These are phyloP conservation scores for Abrus pulchellus DNA, from an alignment of 306 rosid genomes.

Conservation along the genomic window DNA sequence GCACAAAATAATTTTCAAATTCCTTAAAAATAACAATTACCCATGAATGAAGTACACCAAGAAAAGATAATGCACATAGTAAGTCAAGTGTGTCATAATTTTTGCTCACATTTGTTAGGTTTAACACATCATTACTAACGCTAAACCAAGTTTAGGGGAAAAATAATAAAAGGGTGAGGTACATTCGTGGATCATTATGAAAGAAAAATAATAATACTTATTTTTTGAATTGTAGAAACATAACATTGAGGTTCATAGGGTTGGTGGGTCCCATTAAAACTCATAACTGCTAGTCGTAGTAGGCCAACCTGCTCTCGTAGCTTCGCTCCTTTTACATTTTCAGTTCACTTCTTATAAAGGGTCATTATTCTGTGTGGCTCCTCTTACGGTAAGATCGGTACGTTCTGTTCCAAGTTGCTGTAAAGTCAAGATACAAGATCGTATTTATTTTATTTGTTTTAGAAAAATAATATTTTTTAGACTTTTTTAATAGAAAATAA, in stretches of 20 bases:
- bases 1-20: neutral
- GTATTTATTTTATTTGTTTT: no score
- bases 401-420: neutral
- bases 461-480: no score
- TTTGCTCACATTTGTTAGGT: neutral
- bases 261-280: constrained; percentile 47
- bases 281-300: constrained; percentile 37
- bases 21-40: neutral
- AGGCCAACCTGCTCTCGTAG: constrained; percentile 30
- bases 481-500: no score
- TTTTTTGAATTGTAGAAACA: neutral
- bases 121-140: constrained; percentile 3
- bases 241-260: constrained; percentile 27
- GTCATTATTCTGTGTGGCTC: neutral
- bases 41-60: constrained; percentile 1
- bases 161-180: neutral
- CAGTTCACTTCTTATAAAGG: neutral
- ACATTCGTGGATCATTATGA: neutral
- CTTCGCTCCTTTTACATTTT: constrained; percentile 20
- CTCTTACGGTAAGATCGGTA: neutral
- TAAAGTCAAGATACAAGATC: neutral
- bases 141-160: neutral
- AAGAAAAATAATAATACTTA: neutral
- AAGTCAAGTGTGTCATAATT: neutral
- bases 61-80: neutral